Evolutionary conservation across 2,329 filamentous ascomycete genomes (phyloP), one percentile per base, ranked within the genome.

Genomic region (Juglanconis oblonga): DNA sequence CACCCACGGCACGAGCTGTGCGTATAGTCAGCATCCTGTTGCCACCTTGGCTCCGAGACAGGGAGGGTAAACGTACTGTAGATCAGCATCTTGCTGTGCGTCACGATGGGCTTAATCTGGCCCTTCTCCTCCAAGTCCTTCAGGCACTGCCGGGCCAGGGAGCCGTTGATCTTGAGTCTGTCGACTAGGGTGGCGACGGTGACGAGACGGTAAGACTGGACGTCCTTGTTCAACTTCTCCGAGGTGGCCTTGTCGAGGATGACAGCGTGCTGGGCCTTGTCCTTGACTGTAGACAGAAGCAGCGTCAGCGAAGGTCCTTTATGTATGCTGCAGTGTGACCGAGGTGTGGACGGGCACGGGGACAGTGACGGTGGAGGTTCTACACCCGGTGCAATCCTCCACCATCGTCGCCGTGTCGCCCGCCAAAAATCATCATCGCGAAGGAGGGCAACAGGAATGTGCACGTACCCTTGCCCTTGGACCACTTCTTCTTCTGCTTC

Each of bases 211-310:
- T 98, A 99, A 68, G 95, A 97, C 83, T 98, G 95, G 74, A 99
- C 96, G 87, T 99, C 95, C 87, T 99, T 99, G 87, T 97, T 90
- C 80, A 99, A 92, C 87, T 96, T 97, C 83, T 99, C 95, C 71
- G 90, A 90, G 77, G 90, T 97, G 82, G 85, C 77, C 89, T 99
- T 99, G 87, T 99, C 95, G 83, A 99, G 92, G 77, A 98, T 86
- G 81, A 99, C 95, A 81, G 91, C 91, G 88, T 99, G 95, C 81
- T 98, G 90, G 82, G 95, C 94, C 93, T 99, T 99, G 88, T 99
- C 95, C 95, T 99, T 99, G 86, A 99, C 95, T 74, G 65, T 63
- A 47, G 57, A 62, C 42, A 45, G 50, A 31, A 31, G 44, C 31
- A 44, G 29, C 14, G 53, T 48, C 40, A 59, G 57, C 38, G 45